Percentiles rank a stretch among this genome's conserved stretches.
These are phyloP conservation scores for Phlegmacium glaucopus DNA, from an alignment of 768 basidiomycete species.

Conservation along the genomic window DNA sequence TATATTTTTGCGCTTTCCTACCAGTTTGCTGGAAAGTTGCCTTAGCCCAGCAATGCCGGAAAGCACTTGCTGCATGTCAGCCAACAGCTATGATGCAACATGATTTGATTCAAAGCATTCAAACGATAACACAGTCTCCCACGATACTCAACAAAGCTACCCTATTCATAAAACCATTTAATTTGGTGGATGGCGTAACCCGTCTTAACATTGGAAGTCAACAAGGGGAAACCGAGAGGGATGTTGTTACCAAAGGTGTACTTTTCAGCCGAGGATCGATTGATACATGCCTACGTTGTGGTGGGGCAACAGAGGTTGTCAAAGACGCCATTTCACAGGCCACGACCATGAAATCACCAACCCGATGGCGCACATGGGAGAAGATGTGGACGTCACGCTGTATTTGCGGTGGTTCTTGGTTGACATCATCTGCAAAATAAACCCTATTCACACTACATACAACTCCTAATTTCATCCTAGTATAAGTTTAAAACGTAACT, in stretches of 20 bases:
- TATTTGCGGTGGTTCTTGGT: conserved; percentile 72
- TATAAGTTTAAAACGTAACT: background rate
- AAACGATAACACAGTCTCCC: conserved; percentile 42
- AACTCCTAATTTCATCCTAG: too few relatives aligned
- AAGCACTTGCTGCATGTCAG: conserved; percentile 56
- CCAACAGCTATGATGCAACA: conserved; percentile 46
- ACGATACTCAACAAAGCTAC: conserved; percentile 57
- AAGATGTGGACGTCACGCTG: conserved; percentile 56
- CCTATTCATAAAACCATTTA: conserved; percentile 68
- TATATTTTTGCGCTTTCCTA: background rate
- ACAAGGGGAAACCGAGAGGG: conserved; percentile 40
- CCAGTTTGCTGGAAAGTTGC: background rate
- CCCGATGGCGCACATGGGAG: conserved; percentile 63
- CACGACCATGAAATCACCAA: conserved; percentile 18
- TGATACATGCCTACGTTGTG: conserved; percentile 61
- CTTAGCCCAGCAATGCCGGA: conserved; percentile 49
- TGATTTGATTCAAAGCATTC: conserved; percentile 40
- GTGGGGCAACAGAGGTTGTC: conserved; percentile 48
- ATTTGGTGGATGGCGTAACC: conserved; percentile 63
- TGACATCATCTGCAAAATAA: conserved; percentile 6
- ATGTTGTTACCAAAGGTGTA: conserved; percentile 63
- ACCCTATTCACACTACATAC: background rate
- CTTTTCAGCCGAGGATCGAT: conserved; percentile 36
- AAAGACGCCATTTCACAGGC: conserved; percentile 15
- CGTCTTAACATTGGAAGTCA: conserved; percentile 35